A percentile compares a stretch with the other conserved stretches of the same genome.
Conservation (phyloP, 192 early-diverging fungal species). For the Podila horticola region DNA sequence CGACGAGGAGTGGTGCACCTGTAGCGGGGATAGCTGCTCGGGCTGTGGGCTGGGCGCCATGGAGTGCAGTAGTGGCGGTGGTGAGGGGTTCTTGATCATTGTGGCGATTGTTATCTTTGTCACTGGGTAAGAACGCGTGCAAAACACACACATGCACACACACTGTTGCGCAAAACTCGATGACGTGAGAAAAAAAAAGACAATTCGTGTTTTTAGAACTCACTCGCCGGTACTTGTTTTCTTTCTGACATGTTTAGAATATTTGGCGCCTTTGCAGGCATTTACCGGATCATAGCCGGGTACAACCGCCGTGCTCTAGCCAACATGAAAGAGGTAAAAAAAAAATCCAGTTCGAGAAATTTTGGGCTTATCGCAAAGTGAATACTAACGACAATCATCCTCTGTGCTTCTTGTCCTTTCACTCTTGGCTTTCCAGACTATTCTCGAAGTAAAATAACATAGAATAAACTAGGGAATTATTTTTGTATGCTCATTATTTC, state of each 20-base stretch:
- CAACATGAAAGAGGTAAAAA: conserved; percentile 33
- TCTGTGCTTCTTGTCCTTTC: not conserved
- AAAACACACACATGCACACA: no score
- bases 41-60: not conserved
- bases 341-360: not conserved
- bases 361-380: not conserved
- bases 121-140: conserved; percentile 11
- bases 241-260: conserved; percentile 6
- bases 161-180: not conserved
- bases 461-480: not conserved
- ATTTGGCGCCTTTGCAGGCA: conserved; percentile 20
- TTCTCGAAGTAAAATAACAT: conserved; percentile 36
- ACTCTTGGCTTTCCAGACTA: conserved; percentile 11
- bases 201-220: no score
- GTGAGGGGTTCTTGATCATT: conserved; percentile 1
- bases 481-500: no score
- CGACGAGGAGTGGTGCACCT: not conserved
- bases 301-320: conserved; percentile 7
- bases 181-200: no score
- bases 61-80: not conserved
- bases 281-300: conserved; percentile 6
- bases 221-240: not conserved
- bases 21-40: not conserved
- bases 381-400: not conserved
- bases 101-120: not conserved